Percentiles rank a stretch among this genome's conserved stretches.
Conservation (phyloP, 768 basidiomycete genomes). For the Rhodotorula kratochvilovae region DNA sequence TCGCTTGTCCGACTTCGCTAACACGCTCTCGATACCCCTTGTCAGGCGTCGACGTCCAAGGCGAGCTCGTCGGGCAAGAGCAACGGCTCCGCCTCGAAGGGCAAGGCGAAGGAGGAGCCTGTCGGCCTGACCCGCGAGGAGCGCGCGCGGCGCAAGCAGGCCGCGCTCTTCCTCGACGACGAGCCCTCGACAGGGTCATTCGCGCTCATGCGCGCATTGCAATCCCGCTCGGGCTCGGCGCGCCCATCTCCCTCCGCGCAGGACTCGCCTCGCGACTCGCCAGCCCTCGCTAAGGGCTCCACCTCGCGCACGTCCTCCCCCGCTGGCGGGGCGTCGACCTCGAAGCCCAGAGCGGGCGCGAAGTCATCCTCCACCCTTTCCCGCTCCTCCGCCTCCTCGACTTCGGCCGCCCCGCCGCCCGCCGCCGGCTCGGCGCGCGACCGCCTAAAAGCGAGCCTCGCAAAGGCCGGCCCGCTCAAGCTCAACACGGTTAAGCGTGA, state of each 20-base stretch:
- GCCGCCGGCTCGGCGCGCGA: conserved; percentile 23
- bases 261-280: conserved; percentile 5
- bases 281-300: background rate
- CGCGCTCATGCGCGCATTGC: conserved; percentile 23
- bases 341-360: background rate
- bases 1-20: too few species aligned
- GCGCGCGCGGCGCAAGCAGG: conserved; percentile 10
- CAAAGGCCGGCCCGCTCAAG: conserved; percentile 6
- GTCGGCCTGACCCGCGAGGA: conserved; percentile 23
- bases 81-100: conserved; percentile 6
- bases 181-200: conserved; percentile 32
- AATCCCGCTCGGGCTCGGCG: background rate
- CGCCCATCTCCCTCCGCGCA: background rate
- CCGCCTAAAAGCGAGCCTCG: conserved; percentile 36
- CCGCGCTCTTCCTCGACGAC: conserved; percentile 32
- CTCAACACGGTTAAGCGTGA: conserved; percentile 42
- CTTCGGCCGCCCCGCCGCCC: background rate
- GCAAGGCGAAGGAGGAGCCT: conserved; percentile 11
- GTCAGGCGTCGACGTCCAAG: background rate
- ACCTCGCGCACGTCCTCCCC: background rate
- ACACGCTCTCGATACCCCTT: background rate
- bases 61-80: background rate
- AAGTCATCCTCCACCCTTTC: conserved; percentile 2
- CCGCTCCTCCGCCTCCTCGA: background rate
- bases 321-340: background rate